Evolutionary conservation across 768 basidiomycete species (phyloP).

Genomic region (Pleurotus pulmonarius): DNA sequence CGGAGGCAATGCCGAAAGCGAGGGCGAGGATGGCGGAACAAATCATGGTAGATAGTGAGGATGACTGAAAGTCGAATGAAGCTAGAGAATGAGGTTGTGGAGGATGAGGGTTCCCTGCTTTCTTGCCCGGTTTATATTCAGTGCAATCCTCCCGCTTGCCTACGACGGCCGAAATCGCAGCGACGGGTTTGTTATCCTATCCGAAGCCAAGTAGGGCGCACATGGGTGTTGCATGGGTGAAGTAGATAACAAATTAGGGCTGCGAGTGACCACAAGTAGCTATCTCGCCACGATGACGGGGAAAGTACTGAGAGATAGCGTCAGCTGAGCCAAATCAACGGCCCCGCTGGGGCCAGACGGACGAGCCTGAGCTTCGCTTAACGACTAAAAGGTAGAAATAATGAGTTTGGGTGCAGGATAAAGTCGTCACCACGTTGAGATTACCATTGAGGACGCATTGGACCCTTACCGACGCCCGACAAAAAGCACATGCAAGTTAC

Average conservation of each 20-base stretch:
- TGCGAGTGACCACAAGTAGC: neutral
- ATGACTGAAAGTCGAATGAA: neutral
- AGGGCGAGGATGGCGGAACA: slow-evolving; percentile 1
- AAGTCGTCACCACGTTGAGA: neutral
- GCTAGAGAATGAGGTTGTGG: neutral
- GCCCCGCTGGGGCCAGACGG: neutral
- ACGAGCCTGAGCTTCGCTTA: slow-evolving; percentile 2
- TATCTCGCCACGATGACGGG: neutral
- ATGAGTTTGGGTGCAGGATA: neutral
- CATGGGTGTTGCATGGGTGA: neutral
- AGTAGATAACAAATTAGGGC: neutral
- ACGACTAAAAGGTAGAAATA: slow-evolving; percentile 5
- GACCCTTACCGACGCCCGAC: neutral
- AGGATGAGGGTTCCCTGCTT: neutral
- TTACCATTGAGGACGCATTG: neutral
- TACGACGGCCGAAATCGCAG: neutral
- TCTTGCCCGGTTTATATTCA: neutral
- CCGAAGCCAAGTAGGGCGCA: slow-evolving; percentile 3
- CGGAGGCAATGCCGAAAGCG: slow-evolving; percentile 1
- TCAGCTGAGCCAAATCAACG: neutral
- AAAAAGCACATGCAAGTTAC: slow-evolving; percentile 1
- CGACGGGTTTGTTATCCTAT: neutral
- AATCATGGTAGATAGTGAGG: neutral
- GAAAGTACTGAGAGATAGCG: neutral
- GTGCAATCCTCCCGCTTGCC: neutral